These are phyloP conservation scores for Ailanthus altissimus DNA, from an alignment of 345 rosid species.

Conservation along the genomic window DNA sequence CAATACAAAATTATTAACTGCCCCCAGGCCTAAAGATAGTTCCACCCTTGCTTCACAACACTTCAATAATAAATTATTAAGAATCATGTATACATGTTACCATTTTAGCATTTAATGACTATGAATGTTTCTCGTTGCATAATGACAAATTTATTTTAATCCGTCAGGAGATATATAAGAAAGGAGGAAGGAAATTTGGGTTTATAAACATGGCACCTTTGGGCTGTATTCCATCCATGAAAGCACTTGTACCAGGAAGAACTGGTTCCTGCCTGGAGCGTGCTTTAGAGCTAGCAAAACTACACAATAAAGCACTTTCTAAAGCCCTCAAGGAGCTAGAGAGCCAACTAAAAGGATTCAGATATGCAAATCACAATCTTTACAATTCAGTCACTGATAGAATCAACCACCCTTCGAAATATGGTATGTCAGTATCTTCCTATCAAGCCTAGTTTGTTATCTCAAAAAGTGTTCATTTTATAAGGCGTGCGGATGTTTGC, in stretches of 20 bases:
- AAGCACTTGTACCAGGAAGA: background rate
- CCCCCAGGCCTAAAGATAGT: too few relatives aligned
- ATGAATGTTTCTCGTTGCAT: too few relatives aligned
- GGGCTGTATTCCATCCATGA: conserved; percentile 20
- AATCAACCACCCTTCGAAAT: conserved; percentile 32
- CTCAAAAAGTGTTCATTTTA: too few relatives aligned
- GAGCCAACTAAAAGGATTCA: conserved; percentile 25
- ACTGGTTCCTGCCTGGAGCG: conserved; percentile 15
- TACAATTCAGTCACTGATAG: conserved; percentile 16
- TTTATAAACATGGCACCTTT: background rate
- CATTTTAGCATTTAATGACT: too few relatives aligned
- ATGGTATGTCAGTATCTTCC: conserved; percentile 20
- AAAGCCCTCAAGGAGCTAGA: conserved; percentile 16
- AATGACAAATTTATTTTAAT: background rate
- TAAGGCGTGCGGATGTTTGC: too few relatives aligned
- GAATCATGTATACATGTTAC: too few relatives aligned
- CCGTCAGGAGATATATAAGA: conserved; percentile 3
- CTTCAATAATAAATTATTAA: too few relatives aligned
- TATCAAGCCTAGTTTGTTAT: too few relatives aligned
- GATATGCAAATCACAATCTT: conserved; percentile 25
- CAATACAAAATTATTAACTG: too few relatives aligned
- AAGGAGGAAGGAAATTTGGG: conserved; percentile 23
- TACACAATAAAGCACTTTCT: conserved; percentile 30
- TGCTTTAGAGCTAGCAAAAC: background rate
- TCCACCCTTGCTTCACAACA: too few relatives aligned